Conservation (phyloP, 2,329 filamentous ascomycete genomes). For the Colletotrichum cordylinicola region DNA sequence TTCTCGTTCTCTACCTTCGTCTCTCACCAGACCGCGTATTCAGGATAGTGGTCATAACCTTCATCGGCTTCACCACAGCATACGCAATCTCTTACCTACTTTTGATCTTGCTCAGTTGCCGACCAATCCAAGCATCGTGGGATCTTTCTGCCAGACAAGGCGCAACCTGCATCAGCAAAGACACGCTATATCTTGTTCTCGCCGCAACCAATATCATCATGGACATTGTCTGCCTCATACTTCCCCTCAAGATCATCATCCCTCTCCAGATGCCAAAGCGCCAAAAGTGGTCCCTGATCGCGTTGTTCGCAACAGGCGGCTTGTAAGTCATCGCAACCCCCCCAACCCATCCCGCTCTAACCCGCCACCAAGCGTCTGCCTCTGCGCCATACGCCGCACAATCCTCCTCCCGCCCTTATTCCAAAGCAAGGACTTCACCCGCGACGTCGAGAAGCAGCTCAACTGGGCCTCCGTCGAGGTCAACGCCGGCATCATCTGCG, state of each 20-base stretch:
- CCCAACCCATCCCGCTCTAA: background rate
- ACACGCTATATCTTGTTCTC: conserved; percentile 1
- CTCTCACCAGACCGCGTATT: conserved; percentile 32
- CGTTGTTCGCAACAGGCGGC: conserved; percentile 13
- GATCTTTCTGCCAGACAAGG: background rate
- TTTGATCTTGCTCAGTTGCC: conserved; percentile 24
- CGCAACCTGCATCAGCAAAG: conserved; percentile 7
- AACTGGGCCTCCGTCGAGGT: conserved; percentile 30
- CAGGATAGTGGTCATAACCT: conserved; percentile 32
- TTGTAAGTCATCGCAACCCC: background rate
- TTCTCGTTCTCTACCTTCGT: conserved; percentile 19
- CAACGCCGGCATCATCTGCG: conserved; percentile 21
- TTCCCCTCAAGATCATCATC: conserved; percentile 16
- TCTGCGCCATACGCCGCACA: conserved; percentile 35
- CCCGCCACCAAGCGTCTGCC: conserved; percentile 29
- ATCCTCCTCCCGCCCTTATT: conserved; percentile 31
- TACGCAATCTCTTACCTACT: conserved; percentile 30
- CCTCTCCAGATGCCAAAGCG: conserved; percentile 17
- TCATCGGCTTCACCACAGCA: conserved; percentile 33
- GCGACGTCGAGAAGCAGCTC: conserved; percentile 30
- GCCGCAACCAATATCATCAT: conserved; percentile 19
- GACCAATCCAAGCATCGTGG: conserved; percentile 11
- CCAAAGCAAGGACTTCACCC: conserved; percentile 29
- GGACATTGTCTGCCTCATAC: conserved; percentile 16
- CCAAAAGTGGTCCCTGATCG: conserved; percentile 14